Base-by-base conservation (phyloP, 2,329 filamentous ascomycete species). In the Penicillium vulpinum region DNA sequence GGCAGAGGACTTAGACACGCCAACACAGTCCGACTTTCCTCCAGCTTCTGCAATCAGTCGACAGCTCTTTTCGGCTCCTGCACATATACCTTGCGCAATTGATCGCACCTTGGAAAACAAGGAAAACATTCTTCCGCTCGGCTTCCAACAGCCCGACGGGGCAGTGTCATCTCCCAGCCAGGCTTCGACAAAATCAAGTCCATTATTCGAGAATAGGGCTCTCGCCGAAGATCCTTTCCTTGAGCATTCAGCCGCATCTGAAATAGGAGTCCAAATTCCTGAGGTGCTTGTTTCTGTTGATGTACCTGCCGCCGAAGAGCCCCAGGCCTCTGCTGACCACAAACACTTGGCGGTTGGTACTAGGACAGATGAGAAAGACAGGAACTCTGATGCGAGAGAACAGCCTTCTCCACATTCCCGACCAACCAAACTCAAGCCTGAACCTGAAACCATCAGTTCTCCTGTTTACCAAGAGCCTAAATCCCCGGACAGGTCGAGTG, bases 121-220 rank as follows among this genome's bases (percentile, higher is more conserved):
- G 13, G 64, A 66, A 21, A 65, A 66, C 11, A 59, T 64, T 4
- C 59, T 61, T 26, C 64, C 64, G 7, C 38, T 35, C 1, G 51
- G 33, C 8, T 56, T 55, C 11, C 49, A 58, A 43, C 45, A 54
- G n/a, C 38, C 16, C 13, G 45, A 48, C 1, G 21, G 22, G 11
- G 36, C 38, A 22, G 7, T 24, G 7, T 56, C 54, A 10, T 41
- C 53, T 8, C 50, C 31, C 39, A 28, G 43, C 36, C 56, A 51
- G 8, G 41, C 46, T 7, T 38, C 31, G 7, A 5, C 51, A 1
- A 64, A 47, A 10, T 36, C 56, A 21, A 22, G 22, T 29, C 54
- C 45, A 15, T 40, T 63, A 10, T 46, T 48, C 11, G 64, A 67
- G 29, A 49, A 50, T 11, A 22, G 8, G 4, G 16, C 51, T 29